Conservation (phyloP, 1,284 basidiomycete species). For the Boletellus deceptivus region DNA sequence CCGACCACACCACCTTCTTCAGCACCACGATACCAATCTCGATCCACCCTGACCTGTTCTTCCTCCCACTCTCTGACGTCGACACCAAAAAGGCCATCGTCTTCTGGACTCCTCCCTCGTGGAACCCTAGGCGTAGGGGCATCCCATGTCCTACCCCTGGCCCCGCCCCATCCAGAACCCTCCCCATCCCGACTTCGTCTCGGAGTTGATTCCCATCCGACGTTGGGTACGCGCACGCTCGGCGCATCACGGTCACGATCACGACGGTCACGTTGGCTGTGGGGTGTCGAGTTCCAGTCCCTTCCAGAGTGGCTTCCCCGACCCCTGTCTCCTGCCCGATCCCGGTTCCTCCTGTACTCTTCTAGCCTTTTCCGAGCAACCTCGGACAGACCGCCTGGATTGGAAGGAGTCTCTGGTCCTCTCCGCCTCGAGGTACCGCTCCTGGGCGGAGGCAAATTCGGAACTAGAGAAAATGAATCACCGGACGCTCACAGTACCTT, state of each 20-base stretch:
- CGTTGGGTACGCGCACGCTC: constrained; percentile 84
- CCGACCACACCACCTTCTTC: constrained; percentile 85
- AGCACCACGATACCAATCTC: constrained; percentile 92
- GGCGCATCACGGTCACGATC: constrained; percentile 74
- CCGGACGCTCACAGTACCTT: not conserved
- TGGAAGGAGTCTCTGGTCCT: constrained; percentile 91
- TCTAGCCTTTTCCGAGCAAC: constrained; percentile 70
- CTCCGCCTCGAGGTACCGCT: constrained; percentile 64
- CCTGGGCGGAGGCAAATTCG: constrained; percentile 61
- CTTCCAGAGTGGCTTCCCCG: constrained; percentile 18
- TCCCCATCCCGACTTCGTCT: constrained; percentile 51
- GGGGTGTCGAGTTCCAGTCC: constrained; percentile 74
- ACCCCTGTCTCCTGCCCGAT: constrained; percentile 57
- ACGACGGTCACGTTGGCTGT: constrained; percentile 52
- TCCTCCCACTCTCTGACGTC: constrained; percentile 91
- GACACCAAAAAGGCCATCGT: constrained; percentile 54
- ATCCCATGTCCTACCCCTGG: constrained; percentile 73
- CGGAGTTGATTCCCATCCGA: constrained; percentile 89
- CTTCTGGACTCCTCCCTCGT: constrained; percentile 63
- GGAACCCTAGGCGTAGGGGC: constrained; percentile 77
- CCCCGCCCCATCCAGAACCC: constrained; percentile 54
- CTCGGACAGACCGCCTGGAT: constrained; percentile 84
- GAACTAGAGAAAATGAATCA: constrained; percentile 51
- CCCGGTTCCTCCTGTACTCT: constrained; percentile 67
- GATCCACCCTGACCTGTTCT: constrained; percentile 84